These are phyloP conservation scores for Amanita thiersii DNA, from an alignment of 768 basidiomycete genomes.

Conservation along the genomic window DNA sequence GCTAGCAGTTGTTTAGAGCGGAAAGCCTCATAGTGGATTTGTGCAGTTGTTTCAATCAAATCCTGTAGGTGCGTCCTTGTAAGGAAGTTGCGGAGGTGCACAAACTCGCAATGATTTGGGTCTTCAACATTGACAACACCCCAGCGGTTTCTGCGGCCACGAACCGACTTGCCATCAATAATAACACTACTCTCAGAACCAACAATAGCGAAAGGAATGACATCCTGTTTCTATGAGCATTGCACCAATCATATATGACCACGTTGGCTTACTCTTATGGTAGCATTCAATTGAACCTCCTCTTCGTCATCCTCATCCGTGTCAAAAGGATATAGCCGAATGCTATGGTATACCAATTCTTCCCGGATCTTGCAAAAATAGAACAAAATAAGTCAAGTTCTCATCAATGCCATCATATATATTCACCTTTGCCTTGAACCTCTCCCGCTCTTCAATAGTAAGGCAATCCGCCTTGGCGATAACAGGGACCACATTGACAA, in stretches of 20 bases:
- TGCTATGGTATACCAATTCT: conserved; percentile 85
- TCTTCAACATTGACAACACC: conserved; percentile 98
- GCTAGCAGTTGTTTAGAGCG: conserved; percentile 96
- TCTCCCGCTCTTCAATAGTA: conserved; percentile 86
- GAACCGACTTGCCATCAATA: conserved; percentile 91
- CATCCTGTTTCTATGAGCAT: conserved; percentile 43
- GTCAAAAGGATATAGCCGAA: conserved; percentile 95
- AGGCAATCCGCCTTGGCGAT: conserved; percentile 96
- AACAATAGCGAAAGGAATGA: conserved; percentile 95
- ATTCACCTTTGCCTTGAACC: conserved; percentile 85
- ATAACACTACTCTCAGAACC: conserved; percentile 96
- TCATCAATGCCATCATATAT: background rate
- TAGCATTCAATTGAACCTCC: conserved; percentile 83
- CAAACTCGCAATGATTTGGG: conserved; percentile 95
- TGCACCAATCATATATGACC: background rate
- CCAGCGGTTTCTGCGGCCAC: conserved; percentile 97
- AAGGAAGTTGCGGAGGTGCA: conserved; percentile 95
- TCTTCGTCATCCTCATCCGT: conserved; percentile 93
- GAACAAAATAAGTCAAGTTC: conserved; percentile 10
- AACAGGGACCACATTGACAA: conserved; percentile 99
- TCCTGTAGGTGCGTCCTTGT: conserved; percentile 97
- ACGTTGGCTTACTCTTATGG: conserved; percentile 62
- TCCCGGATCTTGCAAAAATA: conserved; percentile 96
- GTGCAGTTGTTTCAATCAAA: conserved; percentile 96
- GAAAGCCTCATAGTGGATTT: conserved; percentile 99